phyloP scores from a whole-genome alignment of 2,329 filamentous ascomycete genomes.

The Venturia pyrina region DNA sequence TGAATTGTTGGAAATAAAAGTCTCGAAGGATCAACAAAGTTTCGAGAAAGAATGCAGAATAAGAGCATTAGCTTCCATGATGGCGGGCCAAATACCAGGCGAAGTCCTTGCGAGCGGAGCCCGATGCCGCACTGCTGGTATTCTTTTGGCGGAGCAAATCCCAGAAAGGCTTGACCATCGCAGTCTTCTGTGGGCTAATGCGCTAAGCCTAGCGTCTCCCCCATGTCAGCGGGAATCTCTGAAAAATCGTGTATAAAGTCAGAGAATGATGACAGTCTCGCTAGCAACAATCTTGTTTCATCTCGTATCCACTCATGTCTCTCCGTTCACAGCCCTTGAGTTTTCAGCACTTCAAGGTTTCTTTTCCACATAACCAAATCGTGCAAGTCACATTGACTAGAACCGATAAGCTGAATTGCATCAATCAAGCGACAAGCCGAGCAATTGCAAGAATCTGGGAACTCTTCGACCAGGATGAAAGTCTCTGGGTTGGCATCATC shows the following conservation, averaged over 20 bases:
- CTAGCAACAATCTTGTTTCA: not conserved
- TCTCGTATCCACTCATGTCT: constrained; percentile 6
- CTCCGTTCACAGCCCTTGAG: not conserved
- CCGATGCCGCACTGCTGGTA: not conserved
- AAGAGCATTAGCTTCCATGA: not conserved
- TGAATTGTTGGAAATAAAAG: not conserved
- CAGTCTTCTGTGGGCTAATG: not conserved
- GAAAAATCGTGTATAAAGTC: not conserved
- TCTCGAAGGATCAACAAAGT: not conserved
- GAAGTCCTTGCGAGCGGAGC: not conserved
- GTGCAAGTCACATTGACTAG: constrained; percentile 16
- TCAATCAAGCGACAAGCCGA: constrained; percentile 13
- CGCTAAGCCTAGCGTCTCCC: not conserved
- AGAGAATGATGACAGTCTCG: not conserved
- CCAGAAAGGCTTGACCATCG: not conserved
- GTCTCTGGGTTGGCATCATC: constrained; percentile 16
- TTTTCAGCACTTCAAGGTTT: constrained; percentile 9
- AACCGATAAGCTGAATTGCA: constrained; percentile 16
- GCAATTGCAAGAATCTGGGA: constrained; percentile 15
- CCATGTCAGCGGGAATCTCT: not conserved
- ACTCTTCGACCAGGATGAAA: constrained; percentile 14
- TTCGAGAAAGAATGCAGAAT: not conserved
- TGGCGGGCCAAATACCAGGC: not conserved
- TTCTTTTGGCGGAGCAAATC: not conserved
- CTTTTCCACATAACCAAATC: constrained; percentile 8